Conservation (phyloP, 202 grass and related monocot species). For the Dendrocalamus latiflorus region DNA sequence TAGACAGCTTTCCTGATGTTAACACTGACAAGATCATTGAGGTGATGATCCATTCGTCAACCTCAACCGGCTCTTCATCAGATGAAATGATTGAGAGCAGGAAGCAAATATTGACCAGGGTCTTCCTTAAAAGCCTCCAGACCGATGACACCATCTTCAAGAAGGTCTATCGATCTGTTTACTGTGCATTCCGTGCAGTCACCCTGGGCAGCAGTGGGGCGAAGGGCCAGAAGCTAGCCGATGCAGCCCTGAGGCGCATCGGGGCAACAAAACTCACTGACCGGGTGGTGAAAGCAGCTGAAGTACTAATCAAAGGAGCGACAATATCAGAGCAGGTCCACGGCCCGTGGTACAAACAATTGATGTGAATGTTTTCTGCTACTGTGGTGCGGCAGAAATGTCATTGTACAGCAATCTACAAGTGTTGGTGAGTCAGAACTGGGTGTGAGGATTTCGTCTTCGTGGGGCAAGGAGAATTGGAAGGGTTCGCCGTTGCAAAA, state of each 20-base stretch:
- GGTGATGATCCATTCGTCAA: conserved; percentile 43
- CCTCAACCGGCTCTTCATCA: neutral
- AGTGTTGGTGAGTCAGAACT: neutral
- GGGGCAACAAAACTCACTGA: too few species aligned
- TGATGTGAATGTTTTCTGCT: too few species aligned
- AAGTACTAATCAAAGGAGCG: too few species aligned
- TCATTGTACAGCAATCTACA: too few species aligned
- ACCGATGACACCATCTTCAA: conserved; percentile 51
- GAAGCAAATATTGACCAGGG: conserved; percentile 66
- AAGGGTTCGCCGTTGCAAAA: too few species aligned
- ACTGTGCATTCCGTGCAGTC: conserved; percentile 61
- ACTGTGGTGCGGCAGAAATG: too few species aligned
- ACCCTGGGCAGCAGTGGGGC: conserved; percentile 50
- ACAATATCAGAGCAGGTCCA: too few species aligned
- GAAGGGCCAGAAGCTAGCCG: conserved; percentile 54
- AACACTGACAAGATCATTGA: conserved; percentile 65
- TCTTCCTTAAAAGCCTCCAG: conserved; percentile 84
- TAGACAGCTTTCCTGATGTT: conserved; percentile 54
- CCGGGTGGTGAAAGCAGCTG: too few species aligned
- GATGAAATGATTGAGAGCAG: conserved; percentile 35
- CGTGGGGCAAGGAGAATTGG: too few species aligned
- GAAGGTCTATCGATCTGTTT: conserved; percentile 66
- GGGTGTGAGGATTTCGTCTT: neutral
- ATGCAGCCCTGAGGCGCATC: too few species aligned
- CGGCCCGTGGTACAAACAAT: too few species aligned